A percentile compares a stretch with the other conserved stretches of the same genome.
Evolutionary conservation across 2,329 filamentous ascomycete species (phyloP).

Genomic region (Gremmenia infestans): DNA sequence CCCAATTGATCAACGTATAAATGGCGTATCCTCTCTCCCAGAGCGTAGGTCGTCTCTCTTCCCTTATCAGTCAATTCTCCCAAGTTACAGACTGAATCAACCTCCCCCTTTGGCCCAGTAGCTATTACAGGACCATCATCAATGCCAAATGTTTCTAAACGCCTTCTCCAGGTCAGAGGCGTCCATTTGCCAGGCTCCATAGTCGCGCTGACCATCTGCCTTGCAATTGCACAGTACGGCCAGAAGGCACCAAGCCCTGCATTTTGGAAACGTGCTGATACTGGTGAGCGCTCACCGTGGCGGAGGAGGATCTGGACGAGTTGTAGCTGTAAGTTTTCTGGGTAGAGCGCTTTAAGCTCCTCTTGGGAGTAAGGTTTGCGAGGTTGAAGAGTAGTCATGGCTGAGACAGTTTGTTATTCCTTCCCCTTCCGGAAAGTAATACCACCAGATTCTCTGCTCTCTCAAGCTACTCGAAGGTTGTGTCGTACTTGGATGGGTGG

Average conservation of each 20-base stretch:
- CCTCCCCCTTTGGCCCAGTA: conserved; percentile 59
- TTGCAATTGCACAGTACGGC: conserved; percentile 83
- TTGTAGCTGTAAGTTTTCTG: conserved; percentile 71
- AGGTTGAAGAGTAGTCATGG: conserved; percentile 75
- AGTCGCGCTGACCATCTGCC: conserved; percentile 61
- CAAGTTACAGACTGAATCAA: conserved; percentile 77
- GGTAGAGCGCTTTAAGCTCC: conserved; percentile 79
- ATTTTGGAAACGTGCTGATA: conserved; percentile 84
- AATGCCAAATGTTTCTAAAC: conserved; percentile 75
- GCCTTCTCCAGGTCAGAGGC: conserved; percentile 55
- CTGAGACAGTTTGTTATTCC: not conserved
- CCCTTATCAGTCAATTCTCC: conserved; percentile 74
- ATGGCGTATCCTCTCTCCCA: conserved; percentile 62
- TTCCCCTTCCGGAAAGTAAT: not conserved
- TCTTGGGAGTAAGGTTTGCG: conserved; percentile 72
- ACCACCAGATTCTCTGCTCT: not conserved
- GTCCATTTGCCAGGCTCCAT: conserved; percentile 41
- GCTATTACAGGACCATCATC: conserved; percentile 67
- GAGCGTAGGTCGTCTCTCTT: conserved; percentile 63
- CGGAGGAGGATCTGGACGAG: conserved; percentile 84
- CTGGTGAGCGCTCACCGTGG: conserved; percentile 77
- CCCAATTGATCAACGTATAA: conserved; percentile 72
- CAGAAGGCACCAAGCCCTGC: conserved; percentile 65
- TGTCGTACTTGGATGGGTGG: not conserved
- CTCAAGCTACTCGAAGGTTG: not conserved